Evolutionary conservation across 805 yeast genomes (phyloP), one percentile per base, ranked within the genome.

Genomic region (Hanseniaspora occidentalis): DNA sequence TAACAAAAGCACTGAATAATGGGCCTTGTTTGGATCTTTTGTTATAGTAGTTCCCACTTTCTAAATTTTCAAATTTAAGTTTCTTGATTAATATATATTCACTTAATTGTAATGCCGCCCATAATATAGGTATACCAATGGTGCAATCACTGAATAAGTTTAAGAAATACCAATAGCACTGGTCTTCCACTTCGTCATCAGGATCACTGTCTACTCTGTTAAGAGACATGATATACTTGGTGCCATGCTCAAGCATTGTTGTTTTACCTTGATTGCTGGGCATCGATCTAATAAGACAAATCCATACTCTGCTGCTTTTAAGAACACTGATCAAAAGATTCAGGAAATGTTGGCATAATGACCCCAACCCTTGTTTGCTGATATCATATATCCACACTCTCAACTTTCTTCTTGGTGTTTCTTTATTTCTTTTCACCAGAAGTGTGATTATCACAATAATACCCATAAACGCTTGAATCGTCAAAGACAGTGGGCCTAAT

Each of bases 121-220:
- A 82, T 20, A 82, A 62, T 2, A 89, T 72, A 6, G 94, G 94
- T 2, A 89, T 89, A 1, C 98, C 98, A 6, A 88, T 70, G 0
- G 98, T 89, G 33, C 97, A 88, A 58, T 89, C 98, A 54, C 89
- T 73, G 22, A 89, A 68, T 29, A 89, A 71, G 52, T 84, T 89
- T 41, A 92, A 65, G 54, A 89, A 89, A 63, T 92, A 89, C 92
- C 96, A 92, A 50, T 84, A 89, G 60, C 97, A 92, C 6, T 95
- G 94, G 45, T 78, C 79, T 37, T 70, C 73, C 27, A 64, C 70
- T 3, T 56, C 62, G n/a, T 55, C 63, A 27, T 58, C 59, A 36
- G 50, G 44, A 39, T 40, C 44, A 21, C 45, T 37, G 21, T 21
- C 13, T 9, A 13, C 20, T 5, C 21, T 19, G 20, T 5, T 6